Conservation (phyloP, 1,284 basidiomycete species). For the Cutaneotrichosporon arboriforme region DNA sequence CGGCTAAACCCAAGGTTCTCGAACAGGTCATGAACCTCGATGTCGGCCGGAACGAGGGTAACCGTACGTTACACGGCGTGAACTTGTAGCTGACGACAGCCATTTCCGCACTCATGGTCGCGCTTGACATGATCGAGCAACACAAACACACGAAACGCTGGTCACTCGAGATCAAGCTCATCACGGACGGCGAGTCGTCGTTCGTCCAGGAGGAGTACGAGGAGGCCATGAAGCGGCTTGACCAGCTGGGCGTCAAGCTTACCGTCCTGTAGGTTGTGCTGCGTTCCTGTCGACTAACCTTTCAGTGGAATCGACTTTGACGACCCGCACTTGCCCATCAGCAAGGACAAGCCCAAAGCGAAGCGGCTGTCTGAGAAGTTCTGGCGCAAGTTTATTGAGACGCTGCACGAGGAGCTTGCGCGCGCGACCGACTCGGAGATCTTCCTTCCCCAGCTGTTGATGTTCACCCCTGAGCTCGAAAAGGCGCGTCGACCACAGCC, state of each 20-base stretch:
- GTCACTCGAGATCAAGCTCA: conserved; percentile 70
- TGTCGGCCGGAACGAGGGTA: conserved; percentile 45
- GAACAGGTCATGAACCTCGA: conserved; percentile 67
- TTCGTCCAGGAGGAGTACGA: conserved; percentile 57
- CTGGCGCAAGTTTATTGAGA: conserved; percentile 53
- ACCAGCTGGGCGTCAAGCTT: conserved; percentile 62
- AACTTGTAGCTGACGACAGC: conserved; percentile 52
- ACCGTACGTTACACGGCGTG: conserved; percentile 26
- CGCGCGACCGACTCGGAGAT: conserved; percentile 45
- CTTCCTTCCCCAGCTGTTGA: conserved; percentile 58
- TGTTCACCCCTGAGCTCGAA: conserved; percentile 63
- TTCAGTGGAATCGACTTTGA: conserved; percentile 39
- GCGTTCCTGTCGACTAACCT: background rate
- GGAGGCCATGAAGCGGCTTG: conserved; percentile 60
- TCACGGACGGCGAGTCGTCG: conserved; percentile 64
- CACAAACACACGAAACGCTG: conserved; percentile 64
- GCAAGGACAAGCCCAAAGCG: conserved; percentile 33
- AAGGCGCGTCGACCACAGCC: conserved; percentile 65
- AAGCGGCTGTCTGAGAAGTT: conserved; percentile 71
- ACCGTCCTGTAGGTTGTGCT: conserved; percentile 50
- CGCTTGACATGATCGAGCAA: conserved; percentile 59
- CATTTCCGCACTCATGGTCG: conserved; percentile 79
- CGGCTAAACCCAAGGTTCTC: conserved; percentile 69
- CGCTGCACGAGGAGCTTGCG: conserved; percentile 50
- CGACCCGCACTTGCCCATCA: conserved; percentile 23